A percentile compares a stretch with the other conserved stretches of the same genome.
These are phyloP conservation scores for Amphirosellinia nigrospora DNA, from an alignment of 495 filamentous ascomycete genomes.

Conservation along the genomic window DNA sequence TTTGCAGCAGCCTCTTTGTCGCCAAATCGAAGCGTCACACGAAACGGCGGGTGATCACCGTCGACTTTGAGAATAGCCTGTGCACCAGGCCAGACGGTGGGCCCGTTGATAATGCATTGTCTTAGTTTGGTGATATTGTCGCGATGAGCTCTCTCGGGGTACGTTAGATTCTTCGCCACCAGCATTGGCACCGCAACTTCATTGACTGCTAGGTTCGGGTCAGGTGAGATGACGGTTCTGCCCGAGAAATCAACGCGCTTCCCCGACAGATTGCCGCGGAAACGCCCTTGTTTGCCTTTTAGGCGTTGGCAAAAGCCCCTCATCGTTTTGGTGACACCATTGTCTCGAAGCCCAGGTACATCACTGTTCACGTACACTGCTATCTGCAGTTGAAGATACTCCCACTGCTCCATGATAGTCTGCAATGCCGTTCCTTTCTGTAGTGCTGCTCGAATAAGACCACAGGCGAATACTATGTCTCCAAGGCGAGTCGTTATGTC, in stretches of 20 bases:
- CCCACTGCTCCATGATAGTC: constrained; percentile 98
- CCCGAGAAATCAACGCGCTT: constrained; percentile 99
- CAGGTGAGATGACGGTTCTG: constrained; percentile 94
- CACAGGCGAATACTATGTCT: constrained; percentile 90
- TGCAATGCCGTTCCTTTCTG: constrained; percentile 80
- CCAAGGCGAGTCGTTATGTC: constrained; percentile 93
- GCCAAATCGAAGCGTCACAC: constrained; percentile 76
- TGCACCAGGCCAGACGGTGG: constrained; percentile 82
- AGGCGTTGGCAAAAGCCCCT: constrained; percentile 93
- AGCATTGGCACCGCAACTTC: constrained; percentile 89
- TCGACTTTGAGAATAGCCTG: constrained; percentile 74
- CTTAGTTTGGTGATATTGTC: constrained; percentile 85
- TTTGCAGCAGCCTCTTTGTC: constrained; percentile 69
- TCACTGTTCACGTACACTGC: constrained; percentile 98
- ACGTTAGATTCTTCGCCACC: constrained; percentile 93
- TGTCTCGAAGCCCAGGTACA: constrained; percentile 83
- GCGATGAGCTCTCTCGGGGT: constrained; percentile 82
- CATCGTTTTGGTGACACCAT: constrained; percentile 76
- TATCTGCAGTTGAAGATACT: constrained; percentile 91
- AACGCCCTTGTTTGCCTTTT: constrained; percentile 97
- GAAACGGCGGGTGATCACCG: constrained; percentile 55
- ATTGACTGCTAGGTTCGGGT: constrained; percentile 92
- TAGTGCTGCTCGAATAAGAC: constrained; percentile 77
- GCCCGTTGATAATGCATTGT: constrained; percentile 72
- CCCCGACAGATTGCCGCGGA: constrained; percentile 93